A percentile compares a stretch with the other conserved stretches of the same genome.
phyloP scores from a whole-genome alignment of 768 basidiomycete species.

The Trichaptum fuscoviolaceum region DNA sequence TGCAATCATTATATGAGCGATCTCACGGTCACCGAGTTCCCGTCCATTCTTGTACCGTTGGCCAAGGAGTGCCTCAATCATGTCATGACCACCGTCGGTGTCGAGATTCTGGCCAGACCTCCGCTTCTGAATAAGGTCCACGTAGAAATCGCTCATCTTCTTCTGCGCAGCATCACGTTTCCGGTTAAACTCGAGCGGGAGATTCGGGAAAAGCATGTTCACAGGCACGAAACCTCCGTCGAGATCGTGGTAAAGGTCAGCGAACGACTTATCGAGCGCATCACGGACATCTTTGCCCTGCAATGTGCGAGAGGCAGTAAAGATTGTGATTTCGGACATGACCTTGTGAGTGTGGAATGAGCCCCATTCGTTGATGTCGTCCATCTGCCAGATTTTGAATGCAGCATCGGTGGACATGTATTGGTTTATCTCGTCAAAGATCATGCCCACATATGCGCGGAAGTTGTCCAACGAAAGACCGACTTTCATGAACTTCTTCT shows the following conservation, averaged over 20 bases:
- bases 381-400: constrained; percentile 58
- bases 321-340: constrained; percentile 86
- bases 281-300: constrained; percentile 89
- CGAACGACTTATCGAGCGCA: constrained; percentile 76
- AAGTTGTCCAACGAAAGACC: constrained; percentile 92
- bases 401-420: constrained; percentile 62
- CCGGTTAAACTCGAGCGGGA: constrained; percentile 88
- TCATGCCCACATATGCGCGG: constrained; percentile 75
- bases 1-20: constrained; percentile 98
- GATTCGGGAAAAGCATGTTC: constrained; percentile 91
- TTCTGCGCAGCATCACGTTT: constrained; percentile 84
- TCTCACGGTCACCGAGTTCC: constrained; percentile 77
- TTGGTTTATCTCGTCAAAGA: constrained; percentile 67
- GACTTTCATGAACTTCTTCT: constrained; percentile 97
- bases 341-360: constrained; percentile 66
- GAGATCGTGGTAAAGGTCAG: constrained; percentile 78
- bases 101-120: constrained; percentile 38
- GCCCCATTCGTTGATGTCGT: constrained; percentile 74
- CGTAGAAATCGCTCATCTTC: constrained; percentile 92
- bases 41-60: constrained; percentile 83
- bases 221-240: constrained; percentile 96
- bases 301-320: constrained; percentile 89
- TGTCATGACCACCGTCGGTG: constrained; percentile 72
- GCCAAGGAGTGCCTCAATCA: constrained; percentile 83
- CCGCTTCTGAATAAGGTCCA: constrained; percentile 76